Conservation (phyloP, 2,329 filamentous ascomycete genomes). For the Didymella arachidicola region DNA sequence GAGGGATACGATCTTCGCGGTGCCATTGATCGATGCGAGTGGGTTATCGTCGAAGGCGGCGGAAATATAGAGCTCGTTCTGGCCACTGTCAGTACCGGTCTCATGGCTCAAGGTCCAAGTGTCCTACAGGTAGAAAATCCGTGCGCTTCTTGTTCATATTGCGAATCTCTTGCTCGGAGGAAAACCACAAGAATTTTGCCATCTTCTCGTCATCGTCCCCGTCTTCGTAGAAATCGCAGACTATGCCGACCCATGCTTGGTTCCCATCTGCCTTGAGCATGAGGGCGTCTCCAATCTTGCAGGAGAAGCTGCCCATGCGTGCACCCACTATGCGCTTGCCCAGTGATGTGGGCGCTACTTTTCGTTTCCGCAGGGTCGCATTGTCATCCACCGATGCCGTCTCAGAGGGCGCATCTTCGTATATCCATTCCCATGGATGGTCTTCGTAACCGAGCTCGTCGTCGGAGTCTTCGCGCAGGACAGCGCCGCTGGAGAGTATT, state of each 20-base stretch:
- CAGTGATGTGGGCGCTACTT: conserved; percentile 27
- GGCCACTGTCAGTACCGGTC: conserved; percentile 26
- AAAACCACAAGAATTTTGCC: conserved; percentile 95
- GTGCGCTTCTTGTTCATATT: conserved; percentile 81
- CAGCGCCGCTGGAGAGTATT: conserved; percentile 65
- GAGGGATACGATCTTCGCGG: conserved; percentile 79
- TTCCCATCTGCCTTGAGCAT: conserved; percentile 88
- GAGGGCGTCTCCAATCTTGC: conserved; percentile 81
- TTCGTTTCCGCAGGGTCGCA: conserved; percentile 46
- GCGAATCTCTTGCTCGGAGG: conserved; percentile 85
- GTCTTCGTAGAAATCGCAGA: conserved; percentile 80
- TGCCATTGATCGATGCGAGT: conserved; percentile 87
- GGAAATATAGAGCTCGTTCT: conserved; percentile 93
- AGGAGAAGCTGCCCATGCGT: conserved; percentile 81
- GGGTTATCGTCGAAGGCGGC: conserved; percentile 87
- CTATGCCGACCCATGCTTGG: conserved; percentile 91
- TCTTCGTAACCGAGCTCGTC: conserved; percentile 74
- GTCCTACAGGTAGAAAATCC: conserved; percentile 74
- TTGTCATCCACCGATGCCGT: conserved; percentile 29
- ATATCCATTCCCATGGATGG: conserved; percentile 64
- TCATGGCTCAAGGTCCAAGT: conserved; percentile 1
- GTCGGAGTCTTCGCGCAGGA: conserved; percentile 81
- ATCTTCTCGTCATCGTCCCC: conserved; percentile 68
- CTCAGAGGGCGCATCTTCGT: conserved; percentile 52
- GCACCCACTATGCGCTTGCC: conserved; percentile 75